Base-by-base conservation (phyloP, 2,329 filamentous ascomycete species). In the Aspergillus felis region DNA sequence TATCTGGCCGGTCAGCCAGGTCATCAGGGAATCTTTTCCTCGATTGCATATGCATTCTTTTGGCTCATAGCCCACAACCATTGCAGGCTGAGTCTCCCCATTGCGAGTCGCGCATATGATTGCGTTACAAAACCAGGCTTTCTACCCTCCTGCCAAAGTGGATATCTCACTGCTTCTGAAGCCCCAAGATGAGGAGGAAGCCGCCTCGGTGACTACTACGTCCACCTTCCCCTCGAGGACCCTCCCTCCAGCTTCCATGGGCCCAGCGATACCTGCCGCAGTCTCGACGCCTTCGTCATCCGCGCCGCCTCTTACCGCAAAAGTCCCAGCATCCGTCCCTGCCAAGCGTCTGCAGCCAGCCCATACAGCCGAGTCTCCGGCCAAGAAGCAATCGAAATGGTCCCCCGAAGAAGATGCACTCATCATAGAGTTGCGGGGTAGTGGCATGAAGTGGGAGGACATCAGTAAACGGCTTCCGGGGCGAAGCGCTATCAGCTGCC, bases 361-460 rank as follows among this genome's bases (percentile, higher is more conserved):
- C 5, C 79, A 80, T 61, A 74, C 80, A 2, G 72, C 74, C 41
- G 79, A 79, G 65, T 89, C 87, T 41, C 91, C 90, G 22, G 90
- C 91, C 35, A 96, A 94, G 79, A 95, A 93, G 77, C 92, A 97
- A 75, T 96, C 91, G 71, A 97, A 97, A 76, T 97, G 94, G 94
- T 95, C 91, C 4, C 82, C 89, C 0, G 91, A 97, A 61, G 93
- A 97, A 74, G 92, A 97, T 74, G 86, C 89, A n/a, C 79, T 94
- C 51, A 96, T 96, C 66, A 96, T 97, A 67, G 90, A 95, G 73
- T 84, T 97, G 61, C 86, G 93, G 57, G 91, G 91, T 41, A 87
- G 87, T 66, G 90, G 91, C 8, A 96, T 97, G 91, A 97, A 97
- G 73, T 97, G 93, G 94, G 93, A 97, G 71, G 93, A 97, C 74